phyloP scores from a whole-genome alignment of 345 rosid species.

The Xanthoceras sorbifolium region DNA sequence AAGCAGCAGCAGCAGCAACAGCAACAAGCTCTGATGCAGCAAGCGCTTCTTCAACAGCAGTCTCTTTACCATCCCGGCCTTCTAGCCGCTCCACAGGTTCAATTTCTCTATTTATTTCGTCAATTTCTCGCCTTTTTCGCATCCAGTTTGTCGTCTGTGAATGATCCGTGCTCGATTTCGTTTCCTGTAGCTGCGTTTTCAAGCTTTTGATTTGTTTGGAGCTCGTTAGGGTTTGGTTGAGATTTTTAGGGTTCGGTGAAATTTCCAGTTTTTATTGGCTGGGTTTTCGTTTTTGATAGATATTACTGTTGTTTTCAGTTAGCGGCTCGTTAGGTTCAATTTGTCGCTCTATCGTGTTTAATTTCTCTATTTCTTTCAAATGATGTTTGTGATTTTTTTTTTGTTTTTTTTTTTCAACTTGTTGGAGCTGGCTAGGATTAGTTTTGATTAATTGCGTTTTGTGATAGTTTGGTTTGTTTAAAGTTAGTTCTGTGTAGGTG shows the following conservation, averaged over 20 bases:
- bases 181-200: background rate
- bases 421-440: background rate
- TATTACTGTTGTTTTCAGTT: background rate
- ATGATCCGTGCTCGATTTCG: constrained; percentile 10
- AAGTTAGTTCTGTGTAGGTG: background rate
- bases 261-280: background rate
- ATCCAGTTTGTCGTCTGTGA: background rate
- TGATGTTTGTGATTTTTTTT: background rate
- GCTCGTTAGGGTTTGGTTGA: constrained; percentile 26
- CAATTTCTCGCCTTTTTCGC: background rate
- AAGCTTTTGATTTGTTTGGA: constrained; percentile 14
- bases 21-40: constrained; percentile 91
- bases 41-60: constrained; percentile 96
- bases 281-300: background rate
- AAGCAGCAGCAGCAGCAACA: constrained; percentile 71
- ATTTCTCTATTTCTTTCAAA: background rate
- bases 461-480: background rate
- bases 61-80: constrained; percentile 93
- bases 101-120: background rate
- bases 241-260: background rate
- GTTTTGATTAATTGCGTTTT: background rate
- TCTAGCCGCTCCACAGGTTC: constrained; percentile 89
- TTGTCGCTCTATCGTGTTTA: background rate
- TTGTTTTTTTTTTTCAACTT: background rate
- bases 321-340: background rate